These are phyloP conservation scores for Lanmaoa rubissima DNA, from an alignment of 768 basidiomycete species.

Conservation along the genomic window DNA sequence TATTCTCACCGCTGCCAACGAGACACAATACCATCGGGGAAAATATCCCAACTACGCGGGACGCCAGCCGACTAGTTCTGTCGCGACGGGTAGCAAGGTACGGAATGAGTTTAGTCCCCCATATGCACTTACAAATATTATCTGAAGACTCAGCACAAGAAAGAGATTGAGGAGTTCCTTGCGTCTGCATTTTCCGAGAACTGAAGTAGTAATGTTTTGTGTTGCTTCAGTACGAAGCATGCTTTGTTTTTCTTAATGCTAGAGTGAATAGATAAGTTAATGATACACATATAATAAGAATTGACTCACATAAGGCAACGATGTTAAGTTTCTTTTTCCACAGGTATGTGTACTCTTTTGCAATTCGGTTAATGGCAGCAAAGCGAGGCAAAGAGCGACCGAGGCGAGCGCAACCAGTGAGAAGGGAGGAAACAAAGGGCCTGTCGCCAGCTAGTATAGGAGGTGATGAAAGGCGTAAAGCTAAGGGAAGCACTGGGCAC, in stretches of 20 bases:
- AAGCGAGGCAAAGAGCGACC: no score
- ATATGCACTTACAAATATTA: neutral
- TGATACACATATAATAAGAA: neutral
- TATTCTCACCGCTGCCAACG: constrained; percentile 87
- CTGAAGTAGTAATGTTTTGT: neutral
- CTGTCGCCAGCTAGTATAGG: no score
- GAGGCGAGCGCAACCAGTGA: no score
- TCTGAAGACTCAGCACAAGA: constrained; percentile 75
- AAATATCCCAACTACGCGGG: constrained; percentile 93
- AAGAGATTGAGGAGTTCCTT: constrained; percentile 80
- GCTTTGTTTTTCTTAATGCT: neutral
- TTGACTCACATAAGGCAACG: neutral
- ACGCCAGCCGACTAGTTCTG: constrained; percentile 86
- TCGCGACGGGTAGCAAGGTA: constrained; percentile 91
- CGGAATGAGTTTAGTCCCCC: constrained; percentile 3
- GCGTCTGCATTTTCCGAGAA: constrained; percentile 51
- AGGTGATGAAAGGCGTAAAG: no score
- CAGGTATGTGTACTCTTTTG: no score
- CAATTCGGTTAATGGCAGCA: no score
- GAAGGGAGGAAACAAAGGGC: no score
- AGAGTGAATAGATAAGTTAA: constrained; percentile 8
- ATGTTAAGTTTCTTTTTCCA: no score
- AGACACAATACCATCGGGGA: constrained; percentile 87
- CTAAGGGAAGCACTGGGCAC: no score
- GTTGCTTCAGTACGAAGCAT: neutral